Evolutionary conservation across 768 basidiomycete species (phyloP), one percentile per base, ranked within the genome.

Genomic region (Termitomyces sp.): DNA sequence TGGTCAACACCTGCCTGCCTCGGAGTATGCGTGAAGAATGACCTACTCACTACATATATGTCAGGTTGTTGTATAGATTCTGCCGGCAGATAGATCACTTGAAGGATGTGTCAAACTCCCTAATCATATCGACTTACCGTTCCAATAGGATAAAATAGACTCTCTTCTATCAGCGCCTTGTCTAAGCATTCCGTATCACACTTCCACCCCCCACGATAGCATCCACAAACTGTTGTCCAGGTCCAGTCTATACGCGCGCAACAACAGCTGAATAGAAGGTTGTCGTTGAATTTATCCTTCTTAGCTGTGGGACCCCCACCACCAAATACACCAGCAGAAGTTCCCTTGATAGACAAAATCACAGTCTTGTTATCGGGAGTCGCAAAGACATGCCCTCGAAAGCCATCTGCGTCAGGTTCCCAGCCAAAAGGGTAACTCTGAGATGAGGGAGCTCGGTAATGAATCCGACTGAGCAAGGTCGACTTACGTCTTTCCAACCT

Each of bases 271-370:
- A 96, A 96, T 59, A 98, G 73, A 6, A 97, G 71, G 64, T 95
- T 98, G 70, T 98, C 95, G 75, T 98, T 98, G 56, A 91, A 70
- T 73, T 90, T 95, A 77, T 98, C 96, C 68, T 94, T 96, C 76
- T 85, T 87, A 2, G 79, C 79, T n/a, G 96, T 98, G 14, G 88
- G 86, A 0, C 93, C 93, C 0, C 86, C 86, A 20, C 87, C 82
- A 1, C 91, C 84, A 54, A 93, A 81, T 10, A 85, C 52, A 3
- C 82, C 83, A 0, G 91, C 84, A n/a, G 91, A 91, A 0, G 95
- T 97, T 36, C 96, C 96, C 71, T 98, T 98, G 79, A 98, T 89
- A 28, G 93, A 84, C 40, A 98, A 78, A 32, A 96, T 82, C 43
- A 98, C 80, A 0, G 92, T 95, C 41, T 81, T 78, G 70, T 98